These are phyloP conservation scores for Annulohypoxylon maeteangense DNA, from an alignment of 495 filamentous ascomycete species.

Conservation along the genomic window DNA sequence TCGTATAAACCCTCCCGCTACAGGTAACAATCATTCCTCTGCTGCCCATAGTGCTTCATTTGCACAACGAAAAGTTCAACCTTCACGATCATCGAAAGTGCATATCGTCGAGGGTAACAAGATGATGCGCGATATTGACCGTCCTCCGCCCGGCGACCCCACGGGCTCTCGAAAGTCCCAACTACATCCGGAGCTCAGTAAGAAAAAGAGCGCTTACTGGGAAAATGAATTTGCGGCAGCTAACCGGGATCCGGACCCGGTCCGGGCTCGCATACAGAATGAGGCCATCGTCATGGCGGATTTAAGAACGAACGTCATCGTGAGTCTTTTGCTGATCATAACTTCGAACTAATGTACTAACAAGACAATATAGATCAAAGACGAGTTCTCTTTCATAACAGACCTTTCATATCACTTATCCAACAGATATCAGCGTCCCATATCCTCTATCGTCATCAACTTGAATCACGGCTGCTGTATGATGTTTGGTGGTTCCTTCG, in stretches of 20 bases:
- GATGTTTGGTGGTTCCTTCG: conserved; percentile 75
- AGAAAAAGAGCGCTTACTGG: conserved; percentile 57
- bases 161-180: conserved; percentile 46
- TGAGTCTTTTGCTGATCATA: conserved; percentile 5
- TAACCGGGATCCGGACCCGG: conserved; percentile 50
- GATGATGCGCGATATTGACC: conserved; percentile 52
- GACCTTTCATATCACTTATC: conserved; percentile 76
- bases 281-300: conserved; percentile 82
- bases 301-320: conserved; percentile 74
- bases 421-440: conserved; percentile 75
- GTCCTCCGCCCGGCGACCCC: conserved; percentile 51
- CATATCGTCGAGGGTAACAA: conserved; percentile 53
- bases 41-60: conserved; percentile 44
- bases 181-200: conserved; percentile 49
- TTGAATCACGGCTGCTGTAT: conserved; percentile 80
- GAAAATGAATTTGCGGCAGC: conserved; percentile 58
- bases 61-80: conserved; percentile 54
- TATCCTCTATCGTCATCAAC: conserved; percentile 75
- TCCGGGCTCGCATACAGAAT: conserved; percentile 67
- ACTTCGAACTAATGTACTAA: conserved; percentile 4
- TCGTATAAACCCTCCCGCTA: conserved; percentile 33
- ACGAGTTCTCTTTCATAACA: conserved; percentile 75
- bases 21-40: conserved; percentile 17
- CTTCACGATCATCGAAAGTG: conserved; percentile 51
- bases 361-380: conserved; percentile 61